These are phyloP conservation scores for Ceratonia siliqua DNA, from an alignment of 306 rosid genomes.

Conservation along the genomic window DNA sequence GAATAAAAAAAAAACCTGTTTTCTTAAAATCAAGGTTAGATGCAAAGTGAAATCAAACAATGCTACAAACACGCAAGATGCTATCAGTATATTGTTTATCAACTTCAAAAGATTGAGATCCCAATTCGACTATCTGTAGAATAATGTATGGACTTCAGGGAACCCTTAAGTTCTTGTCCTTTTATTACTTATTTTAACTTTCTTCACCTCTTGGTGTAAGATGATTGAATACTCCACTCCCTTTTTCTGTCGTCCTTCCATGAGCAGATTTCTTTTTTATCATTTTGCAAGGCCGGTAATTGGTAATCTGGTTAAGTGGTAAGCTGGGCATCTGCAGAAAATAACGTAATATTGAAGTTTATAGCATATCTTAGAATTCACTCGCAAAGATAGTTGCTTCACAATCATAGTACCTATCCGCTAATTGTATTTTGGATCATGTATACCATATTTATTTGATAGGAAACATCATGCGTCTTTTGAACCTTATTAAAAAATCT, in stretches of 20 bases:
- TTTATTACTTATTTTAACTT: background rate
- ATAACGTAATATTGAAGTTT: background rate
- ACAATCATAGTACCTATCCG: background rate
- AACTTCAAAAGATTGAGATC: background rate
- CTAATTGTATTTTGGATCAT: background rate
- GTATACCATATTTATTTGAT: background rate
- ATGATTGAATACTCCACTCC: background rate
- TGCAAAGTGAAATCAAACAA: background rate
- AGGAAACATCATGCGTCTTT: background rate
- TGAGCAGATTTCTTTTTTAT: background rate
- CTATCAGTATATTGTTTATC: background rate
- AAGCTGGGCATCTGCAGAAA: background rate
- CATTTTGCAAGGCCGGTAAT: background rate
- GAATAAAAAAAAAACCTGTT: too few relatives aligned
- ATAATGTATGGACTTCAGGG: background rate
- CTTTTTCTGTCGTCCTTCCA: too few relatives aligned
- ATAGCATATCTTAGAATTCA: background rate
- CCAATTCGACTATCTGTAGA: background rate
- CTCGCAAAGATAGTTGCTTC: background rate
- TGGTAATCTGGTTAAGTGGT: background rate
- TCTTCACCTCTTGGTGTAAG: background rate
- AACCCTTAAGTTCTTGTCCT: background rate
- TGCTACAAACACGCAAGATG: background rate
- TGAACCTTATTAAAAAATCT: background rate
- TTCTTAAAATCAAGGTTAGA: background rate